Evolutionary conservation across 768 basidiomycete species (phyloP), one percentile per base, ranked within the genome.

Genomic region (Dendrothele bispora): DNA sequence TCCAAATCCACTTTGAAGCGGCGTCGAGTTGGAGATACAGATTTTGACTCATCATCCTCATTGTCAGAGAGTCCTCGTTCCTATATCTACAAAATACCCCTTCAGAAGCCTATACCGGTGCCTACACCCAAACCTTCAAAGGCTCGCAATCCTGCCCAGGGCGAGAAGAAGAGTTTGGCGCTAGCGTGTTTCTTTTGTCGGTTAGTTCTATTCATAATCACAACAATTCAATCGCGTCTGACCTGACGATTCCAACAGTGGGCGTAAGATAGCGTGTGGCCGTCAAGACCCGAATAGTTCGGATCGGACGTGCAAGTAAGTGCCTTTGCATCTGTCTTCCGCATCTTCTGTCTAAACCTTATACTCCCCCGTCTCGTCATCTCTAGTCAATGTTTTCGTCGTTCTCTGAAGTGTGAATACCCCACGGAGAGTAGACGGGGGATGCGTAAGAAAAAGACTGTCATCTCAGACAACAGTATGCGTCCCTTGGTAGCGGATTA

Each of bases 391-490:
- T 89, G 87, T 58, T 79, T 79, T 42, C 75, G 84, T 34, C 80
- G 87, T 21, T 78, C 79, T 25, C 77, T 88, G 39, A 78, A 72
- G 48, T 89, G 87, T 61, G 83, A 83, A 57, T 88, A 86, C 55
- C 87, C 87, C 1, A 64, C 71, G 5, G 84, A 84, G 62, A 87
- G 84, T 55, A 73, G 84, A 28, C 75, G 87, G 15, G 87, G 87
- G 8, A 80, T 84, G 75, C 74, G 83, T 42, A 79, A 74, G 63
- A 78, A 74, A 60, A 77, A 73, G 51, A 50, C 44, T 39, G 55
- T 34, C 5, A 27, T n/a, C n/a, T n/a, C n/a, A n/a, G n/a, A n/a
- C n/a, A n/a, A n/a, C n/a, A n/a, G n/a, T n/a, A n/a, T n/a, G n/a
- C n/a, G n/a, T n/a, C n/a, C n/a, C n/a, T n/a, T n/a, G n/a, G n/a